Base-by-base conservation (phyloP, 176 grass and related monocot genomes). In the Musa troglodytarum region DNA sequence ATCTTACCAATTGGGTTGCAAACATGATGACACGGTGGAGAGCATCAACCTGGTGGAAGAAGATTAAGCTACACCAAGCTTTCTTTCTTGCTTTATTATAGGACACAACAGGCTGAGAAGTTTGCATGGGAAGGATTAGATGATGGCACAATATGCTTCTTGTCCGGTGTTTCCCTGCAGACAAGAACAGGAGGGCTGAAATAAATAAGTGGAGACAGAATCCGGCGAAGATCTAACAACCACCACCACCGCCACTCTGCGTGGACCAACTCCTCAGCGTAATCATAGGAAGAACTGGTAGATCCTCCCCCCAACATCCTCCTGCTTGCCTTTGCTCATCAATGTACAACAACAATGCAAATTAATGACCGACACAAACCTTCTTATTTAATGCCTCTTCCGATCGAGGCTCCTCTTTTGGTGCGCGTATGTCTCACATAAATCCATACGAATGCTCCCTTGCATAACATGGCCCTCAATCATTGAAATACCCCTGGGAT, bases 221-320 rank as follows among this genome's bases (percentile, higher is more conserved):
- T 65, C 23, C 29, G 10, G 63, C 15, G 21, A 65, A 65, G 63
- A 65, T 65, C 63, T 65, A 65, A 65, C 63, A 65, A 65, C 63
- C 0, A 65, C 63, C 63, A 65, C 63, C 8, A 65, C 63, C 0
- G 25, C 63, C 22, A 26, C 63, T 3, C 63, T 11, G n/a, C 2
- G 8, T 6, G 23, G 63, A 43, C 34, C 5, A 43, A 43, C 34
- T 43, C 34, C 63, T 65, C 63, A 65, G 25, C 22, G 3, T 65
- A 28, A 65, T 65, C 63, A 29, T 24, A 65, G 23, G 23, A 65
- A 65, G 63, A 65, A 65, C 20, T 29, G 63, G 23, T 26, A 20
- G 2, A 17, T 20, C 63, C 26, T 65, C 26, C 63, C 62, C 63
- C 19, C 63, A 63, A 43, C 34, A 43, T 43, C 34, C 34, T 43